Evolutionary conservation across 1,139 yeast species (phyloP).

Genomic region (Scheffersomyces segobiensis): DNA sequence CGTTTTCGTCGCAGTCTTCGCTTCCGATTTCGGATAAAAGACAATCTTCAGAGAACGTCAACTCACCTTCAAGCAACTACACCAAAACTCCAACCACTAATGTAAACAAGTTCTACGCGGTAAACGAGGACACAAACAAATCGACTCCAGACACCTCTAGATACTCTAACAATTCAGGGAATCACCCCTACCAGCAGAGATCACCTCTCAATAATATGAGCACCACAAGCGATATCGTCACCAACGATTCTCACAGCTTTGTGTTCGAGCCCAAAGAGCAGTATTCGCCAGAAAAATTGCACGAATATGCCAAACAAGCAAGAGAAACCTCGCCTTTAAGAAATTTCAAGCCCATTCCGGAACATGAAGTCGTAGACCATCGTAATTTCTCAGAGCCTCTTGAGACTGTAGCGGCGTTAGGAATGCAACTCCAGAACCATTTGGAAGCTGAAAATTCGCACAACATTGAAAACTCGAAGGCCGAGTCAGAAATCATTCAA

Average conservation of each 20-base stretch:
- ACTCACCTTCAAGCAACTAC: neutral
- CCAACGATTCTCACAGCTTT: conserved; percentile 34
- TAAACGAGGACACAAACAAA: neutral
- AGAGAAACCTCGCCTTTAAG: conserved; percentile 24
- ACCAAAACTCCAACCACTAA: neutral
- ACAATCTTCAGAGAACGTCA: neutral
- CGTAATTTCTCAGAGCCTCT: conserved; percentile 25
- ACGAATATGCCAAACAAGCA: conserved; percentile 20
- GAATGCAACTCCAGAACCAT: conserved; percentile 23
- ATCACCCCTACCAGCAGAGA: conserved; percentile 18
- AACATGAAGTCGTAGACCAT: conserved; percentile 1
- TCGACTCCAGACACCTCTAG: neutral
- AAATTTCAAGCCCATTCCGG: conserved; percentile 15
- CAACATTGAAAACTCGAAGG: conserved; percentile 1
- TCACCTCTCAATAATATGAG: conserved; percentile 8
- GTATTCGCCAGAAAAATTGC: conserved; percentile 19
- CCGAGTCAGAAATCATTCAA: conserved; percentile 6
- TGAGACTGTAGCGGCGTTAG: conserved; percentile 30
- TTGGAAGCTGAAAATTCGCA: conserved; percentile 8
- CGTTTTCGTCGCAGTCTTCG: conserved; percentile 1
- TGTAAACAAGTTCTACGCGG: neutral
- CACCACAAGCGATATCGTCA: conserved; percentile 2
- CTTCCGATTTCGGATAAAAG: neutral
- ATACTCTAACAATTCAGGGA: neutral
- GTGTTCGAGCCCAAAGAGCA: conserved; percentile 20